These are phyloP conservation scores for Onygenales sp. DNA, from an alignment of 2,329 filamentous ascomycete species.

Conservation along the genomic window DNA sequence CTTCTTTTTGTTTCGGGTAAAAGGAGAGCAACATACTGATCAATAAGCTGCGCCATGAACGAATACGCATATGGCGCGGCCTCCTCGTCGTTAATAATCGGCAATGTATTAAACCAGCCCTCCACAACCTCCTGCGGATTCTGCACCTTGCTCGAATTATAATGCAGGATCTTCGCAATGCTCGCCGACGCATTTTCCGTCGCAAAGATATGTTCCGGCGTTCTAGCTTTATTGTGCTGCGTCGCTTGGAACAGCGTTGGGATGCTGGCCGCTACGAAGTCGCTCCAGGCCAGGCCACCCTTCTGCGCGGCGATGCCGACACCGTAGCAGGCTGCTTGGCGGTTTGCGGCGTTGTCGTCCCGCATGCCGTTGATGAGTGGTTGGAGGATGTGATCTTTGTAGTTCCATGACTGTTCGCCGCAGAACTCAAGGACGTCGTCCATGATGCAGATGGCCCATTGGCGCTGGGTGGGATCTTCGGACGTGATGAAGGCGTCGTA, in stretches of 20 bases:
- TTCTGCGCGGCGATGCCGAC: slow-evolving; percentile 92
- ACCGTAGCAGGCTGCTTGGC: slow-evolving; percentile 92
- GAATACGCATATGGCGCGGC: slow-evolving; percentile 92
- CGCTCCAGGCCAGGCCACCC: slow-evolving; percentile 76
- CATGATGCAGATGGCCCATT: slow-evolving; percentile 99
- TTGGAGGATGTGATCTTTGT: slow-evolving; percentile 75
- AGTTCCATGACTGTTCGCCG: slow-evolving; percentile 76
- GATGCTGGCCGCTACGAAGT: slow-evolving; percentile 72
- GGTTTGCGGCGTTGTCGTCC: slow-evolving; percentile 78
- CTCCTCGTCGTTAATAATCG: slow-evolving; percentile 91
- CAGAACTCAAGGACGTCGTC: slow-evolving; percentile 98
- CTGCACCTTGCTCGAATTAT: slow-evolving; percentile 65
- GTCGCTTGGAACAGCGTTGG: slow-evolving; percentile 78
- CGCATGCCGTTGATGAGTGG: slow-evolving; percentile 79
- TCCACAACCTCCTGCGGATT: slow-evolving; percentile 66
- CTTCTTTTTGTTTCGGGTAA: background rate
- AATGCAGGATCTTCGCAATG: slow-evolving; percentile 94
- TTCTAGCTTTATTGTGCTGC: slow-evolving; percentile 69
- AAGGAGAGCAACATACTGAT: slow-evolving; percentile 61
- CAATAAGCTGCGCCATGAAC: slow-evolving; percentile 83
- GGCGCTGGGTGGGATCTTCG: slow-evolving; percentile 76
- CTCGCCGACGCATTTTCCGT: slow-evolving; percentile 96
- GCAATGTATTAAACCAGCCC: slow-evolving; percentile 87
- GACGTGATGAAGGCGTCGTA: slow-evolving; percentile 80
- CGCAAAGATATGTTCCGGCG: slow-evolving; percentile 90